Conservation (phyloP, 805 yeast species). For the Metschnikowia kofuensis region DNA sequence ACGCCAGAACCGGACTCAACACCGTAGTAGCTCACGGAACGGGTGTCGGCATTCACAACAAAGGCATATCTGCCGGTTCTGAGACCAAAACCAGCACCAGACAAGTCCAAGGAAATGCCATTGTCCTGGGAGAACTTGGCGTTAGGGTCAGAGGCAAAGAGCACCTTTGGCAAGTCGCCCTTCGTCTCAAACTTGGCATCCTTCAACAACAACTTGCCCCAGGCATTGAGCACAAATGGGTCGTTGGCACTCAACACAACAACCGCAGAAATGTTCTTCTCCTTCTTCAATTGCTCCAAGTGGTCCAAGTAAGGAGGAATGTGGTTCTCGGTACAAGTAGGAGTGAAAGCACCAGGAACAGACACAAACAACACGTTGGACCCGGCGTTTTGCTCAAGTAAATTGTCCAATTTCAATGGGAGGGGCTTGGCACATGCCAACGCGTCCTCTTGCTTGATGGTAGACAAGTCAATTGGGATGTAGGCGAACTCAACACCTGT, state of each 20-base stretch:
- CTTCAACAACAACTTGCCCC: slow-evolving; percentile 41
- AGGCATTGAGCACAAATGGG: slow-evolving; percentile 42
- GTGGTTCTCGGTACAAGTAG: slow-evolving; percentile 45
- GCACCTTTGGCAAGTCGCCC: slow-evolving; percentile 23
- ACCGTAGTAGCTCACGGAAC: slow-evolving; percentile 39
- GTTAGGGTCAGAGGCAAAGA: slow-evolving; percentile 41
- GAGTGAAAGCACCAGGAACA: slow-evolving; percentile 45
- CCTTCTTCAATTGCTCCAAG: slow-evolving; percentile 27
- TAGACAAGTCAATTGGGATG: slow-evolving; percentile 35
- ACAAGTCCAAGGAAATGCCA: slow-evolving; percentile 33
- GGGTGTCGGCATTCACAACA: slow-evolving; percentile 39
- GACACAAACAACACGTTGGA: slow-evolving; percentile 33
- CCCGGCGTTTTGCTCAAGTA: slow-evolving; percentile 23
- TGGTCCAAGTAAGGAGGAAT: slow-evolving; percentile 37
- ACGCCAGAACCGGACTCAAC: slow-evolving; percentile 33
- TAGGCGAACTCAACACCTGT: slow-evolving; percentile 31
- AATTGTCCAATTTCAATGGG: slow-evolving; percentile 31
- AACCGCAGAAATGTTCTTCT: slow-evolving; percentile 29
- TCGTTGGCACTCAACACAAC: slow-evolving; percentile 41
- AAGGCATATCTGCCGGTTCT: slow-evolving; percentile 42
- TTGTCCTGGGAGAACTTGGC: slow-evolving; percentile 31
- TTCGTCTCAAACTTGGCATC: slow-evolving; percentile 15
- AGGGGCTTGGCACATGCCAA: slow-evolving; percentile 37
- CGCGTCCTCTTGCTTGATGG: slow-evolving; percentile 21
- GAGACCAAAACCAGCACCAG: slow-evolving; percentile 36